These are phyloP conservation scores for Capsicum baccatum DNA, from an alignment of 257 asterid species.

Conservation along the genomic window DNA sequence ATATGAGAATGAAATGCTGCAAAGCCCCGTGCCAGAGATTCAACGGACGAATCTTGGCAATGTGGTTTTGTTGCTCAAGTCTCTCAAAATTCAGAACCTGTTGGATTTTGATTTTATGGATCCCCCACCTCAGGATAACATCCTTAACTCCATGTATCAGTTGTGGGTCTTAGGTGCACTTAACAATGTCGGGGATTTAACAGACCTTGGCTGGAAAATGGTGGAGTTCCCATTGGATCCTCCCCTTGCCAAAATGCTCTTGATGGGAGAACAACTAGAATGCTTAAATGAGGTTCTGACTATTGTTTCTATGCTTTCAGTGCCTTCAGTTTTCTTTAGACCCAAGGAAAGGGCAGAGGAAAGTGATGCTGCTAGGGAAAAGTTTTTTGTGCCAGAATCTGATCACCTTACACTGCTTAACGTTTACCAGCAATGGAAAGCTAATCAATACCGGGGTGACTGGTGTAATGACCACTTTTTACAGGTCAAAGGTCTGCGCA, in stretches of 20 bases:
- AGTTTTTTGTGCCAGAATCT: constrained; percentile 92
- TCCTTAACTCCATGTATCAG: constrained; percentile 93
- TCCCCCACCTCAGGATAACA: constrained; percentile 97
- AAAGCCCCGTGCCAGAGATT: constrained; percentile 92
- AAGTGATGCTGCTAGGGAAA: constrained; percentile 94
- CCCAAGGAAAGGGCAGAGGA: constrained; percentile 97
- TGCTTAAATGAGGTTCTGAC: constrained; percentile 90
- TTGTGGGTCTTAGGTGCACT: constrained; percentile 96
- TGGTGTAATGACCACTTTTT: constrained; percentile 95
- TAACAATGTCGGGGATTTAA: constrained; percentile 81
- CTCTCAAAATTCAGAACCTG: constrained; percentile 77
- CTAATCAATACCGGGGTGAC: constrained; percentile 82
- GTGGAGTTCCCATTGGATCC: constrained; percentile 99
- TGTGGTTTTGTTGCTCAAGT: constrained; percentile 88
- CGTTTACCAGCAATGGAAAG: constrained; percentile 89
- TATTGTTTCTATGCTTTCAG: constrained; percentile 94
- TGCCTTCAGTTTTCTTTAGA: constrained; percentile 89
- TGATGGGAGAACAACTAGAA: constrained; percentile 79
- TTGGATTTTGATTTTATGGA: constrained; percentile 96
- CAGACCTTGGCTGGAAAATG: constrained; percentile 94
- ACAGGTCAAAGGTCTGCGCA: constrained; percentile 85
- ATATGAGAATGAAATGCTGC: constrained; percentile 84
- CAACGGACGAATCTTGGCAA: constrained; percentile 96
- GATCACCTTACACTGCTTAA: constrained; percentile 87
- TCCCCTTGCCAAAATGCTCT: constrained; percentile 95